A percentile compares a stretch with the other conserved stretches of the same genome.
These are phyloP conservation scores for Paraphoma sp. DNA, from an alignment of 2,329 filamentous ascomycete species.

Conservation along the genomic window DNA sequence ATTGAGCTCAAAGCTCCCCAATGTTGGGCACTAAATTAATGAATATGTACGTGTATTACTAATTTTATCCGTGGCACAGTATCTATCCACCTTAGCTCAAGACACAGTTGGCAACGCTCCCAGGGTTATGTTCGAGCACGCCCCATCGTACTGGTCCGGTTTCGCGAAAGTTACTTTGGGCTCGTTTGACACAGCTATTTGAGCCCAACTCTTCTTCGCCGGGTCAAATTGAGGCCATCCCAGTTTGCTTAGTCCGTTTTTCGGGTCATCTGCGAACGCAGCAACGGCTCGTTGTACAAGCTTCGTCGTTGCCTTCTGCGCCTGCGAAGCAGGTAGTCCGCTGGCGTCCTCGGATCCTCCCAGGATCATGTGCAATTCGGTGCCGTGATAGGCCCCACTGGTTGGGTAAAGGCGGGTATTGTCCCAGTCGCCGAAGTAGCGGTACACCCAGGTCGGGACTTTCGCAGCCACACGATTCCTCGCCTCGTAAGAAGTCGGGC, in stretches of 20 bases:
- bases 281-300: slow-evolving; percentile 25
- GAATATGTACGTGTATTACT: too few relatives aligned
- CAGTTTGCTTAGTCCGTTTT: slow-evolving; percentile 14
- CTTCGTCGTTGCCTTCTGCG: slow-evolving; percentile 15
- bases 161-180: slow-evolving; percentile 12
- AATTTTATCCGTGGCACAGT: too few relatives aligned
- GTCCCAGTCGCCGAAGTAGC: slow-evolving; percentile 28
- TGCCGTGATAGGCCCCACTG: slow-evolving; percentile 30
- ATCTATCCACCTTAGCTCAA: background rate
- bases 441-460: slow-evolving; percentile 24
- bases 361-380: slow-evolving; percentile 32
- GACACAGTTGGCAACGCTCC: slow-evolving; percentile 14
- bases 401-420: slow-evolving; percentile 28
- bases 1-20: too few relatives aligned
- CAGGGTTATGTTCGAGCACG: slow-evolving; percentile 7
- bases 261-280: slow-evolving; percentile 23
- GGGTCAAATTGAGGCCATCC: slow-evolving; percentile 22
- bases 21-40: too few relatives aligned
- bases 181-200: slow-evolving; percentile 16
- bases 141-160: slow-evolving; percentile 12
- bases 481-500: slow-evolving; percentile 17
- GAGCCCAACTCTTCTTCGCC: slow-evolving; percentile 12
- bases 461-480: slow-evolving; percentile 8
- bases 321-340: slow-evolving; percentile 12
- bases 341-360: slow-evolving; percentile 25